Percentiles rank a stretch among this genome's conserved stretches.
These are phyloP conservation scores for Metschnikowia borealis DNA, from an alignment of 805 yeast species.

Conservation along the genomic window DNA sequence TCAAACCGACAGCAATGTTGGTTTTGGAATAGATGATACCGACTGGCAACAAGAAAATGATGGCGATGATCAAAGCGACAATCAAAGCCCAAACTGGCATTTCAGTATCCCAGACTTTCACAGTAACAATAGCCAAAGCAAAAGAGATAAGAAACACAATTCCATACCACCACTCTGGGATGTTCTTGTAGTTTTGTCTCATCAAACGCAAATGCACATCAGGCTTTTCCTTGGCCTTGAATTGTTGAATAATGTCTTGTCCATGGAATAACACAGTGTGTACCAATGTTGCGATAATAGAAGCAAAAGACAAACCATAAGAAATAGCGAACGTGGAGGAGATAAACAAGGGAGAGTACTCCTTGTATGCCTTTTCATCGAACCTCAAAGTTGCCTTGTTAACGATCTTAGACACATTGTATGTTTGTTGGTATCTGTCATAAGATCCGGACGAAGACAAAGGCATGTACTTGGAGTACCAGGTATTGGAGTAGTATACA, in stretches of 20 bases:
- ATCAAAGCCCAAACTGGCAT: slow-evolving; percentile 42
- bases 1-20: slow-evolving; percentile 37
- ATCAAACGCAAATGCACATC: slow-evolving; percentile 54
- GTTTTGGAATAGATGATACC: slow-evolving; percentile 36
- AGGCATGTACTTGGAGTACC: slow-evolving; percentile 60
- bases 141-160: slow-evolving; percentile 29
- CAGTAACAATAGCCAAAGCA: slow-evolving; percentile 35
- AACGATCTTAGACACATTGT: slow-evolving; percentile 49
- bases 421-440: slow-evolving; percentile 48
- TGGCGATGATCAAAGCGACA: slow-evolving; percentile 37
- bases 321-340: slow-evolving; percentile 56
- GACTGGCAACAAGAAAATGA: slow-evolving; percentile 38
- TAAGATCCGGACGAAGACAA: slow-evolving; percentile 47
- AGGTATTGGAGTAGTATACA: slow-evolving; percentile 50
- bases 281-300: slow-evolving; percentile 56
- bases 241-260: slow-evolving; percentile 40
- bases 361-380: slow-evolving; percentile 44
- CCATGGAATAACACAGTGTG: slow-evolving; percentile 59
- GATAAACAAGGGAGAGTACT: slow-evolving; percentile 62
- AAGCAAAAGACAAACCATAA: slow-evolving; percentile 56
- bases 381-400: slow-evolving; percentile 37
- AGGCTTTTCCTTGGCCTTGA: slow-evolving; percentile 26
- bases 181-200: slow-evolving; percentile 37
- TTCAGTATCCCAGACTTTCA: slow-evolving; percentile 39
- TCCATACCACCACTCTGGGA: slow-evolving; percentile 44